Evolutionary conservation across 2,329 filamentous ascomycete species (phyloP), one percentile per base, ranked within the genome.

Genomic region (Calycina herbarum): DNA sequence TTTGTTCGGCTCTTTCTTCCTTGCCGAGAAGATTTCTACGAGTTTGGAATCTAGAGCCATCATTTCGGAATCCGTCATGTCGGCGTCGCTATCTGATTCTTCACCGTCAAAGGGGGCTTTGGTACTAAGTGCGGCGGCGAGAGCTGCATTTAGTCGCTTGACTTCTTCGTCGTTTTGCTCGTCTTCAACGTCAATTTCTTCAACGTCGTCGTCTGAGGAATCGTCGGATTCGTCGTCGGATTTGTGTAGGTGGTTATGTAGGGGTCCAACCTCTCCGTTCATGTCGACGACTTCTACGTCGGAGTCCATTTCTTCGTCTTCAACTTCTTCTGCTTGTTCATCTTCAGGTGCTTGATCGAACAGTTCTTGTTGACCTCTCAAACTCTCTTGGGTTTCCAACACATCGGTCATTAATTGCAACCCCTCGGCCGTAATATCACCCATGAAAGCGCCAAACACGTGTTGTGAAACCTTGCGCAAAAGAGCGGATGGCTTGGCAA

Each of bases 61-160:
- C 95, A 98, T 98, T 76, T 97, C 90, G 20, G 94, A 93, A 78
- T 98, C 94, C 67, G 93, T 90, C 93, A 99, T 97, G 78, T 97
- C 92, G 2, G 86, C 88, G 66, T 90, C 90, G 10, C 85, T 85
- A 35, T 87, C 87, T 0, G 82, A 85, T 0, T 81, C 81, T 1
- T 83, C 84, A 17, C 78, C 79, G 67, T 88, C 85, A 62, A 88
- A 85, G 74, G 89, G 85, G 27, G 87, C 79, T 7, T 81, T 80
- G 63, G 89, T 94, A 51, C 91, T 89, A 1, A 97, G 86, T 2
- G 94, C 90, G 69, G 89, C 85, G 1, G 91, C 91, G 33, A 97
- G 85, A 64, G 92, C 89, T 51, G 88, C 87, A 71, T 96, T 89
- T 31, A 82, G 80, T 66, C 81, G 78, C 8, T 79, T 77, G 15